Conservation (phyloP, 768 basidiomycete genomes). For the Collybia sp. region DNA sequence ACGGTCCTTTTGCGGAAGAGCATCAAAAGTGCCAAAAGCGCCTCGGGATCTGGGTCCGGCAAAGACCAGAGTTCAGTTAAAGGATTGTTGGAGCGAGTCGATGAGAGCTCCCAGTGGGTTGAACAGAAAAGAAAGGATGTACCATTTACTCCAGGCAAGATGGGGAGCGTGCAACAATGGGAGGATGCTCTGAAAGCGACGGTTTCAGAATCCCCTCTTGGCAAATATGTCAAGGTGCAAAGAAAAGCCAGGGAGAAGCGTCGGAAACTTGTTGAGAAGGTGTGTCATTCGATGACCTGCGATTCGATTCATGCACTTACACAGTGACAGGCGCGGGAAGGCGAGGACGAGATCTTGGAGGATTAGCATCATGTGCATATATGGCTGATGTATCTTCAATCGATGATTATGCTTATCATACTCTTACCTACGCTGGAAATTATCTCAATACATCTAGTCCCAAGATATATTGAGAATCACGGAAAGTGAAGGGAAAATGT, state of each 20-base stretch:
- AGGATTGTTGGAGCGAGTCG: constrained; percentile 78
- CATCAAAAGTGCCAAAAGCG: constrained; percentile 56
- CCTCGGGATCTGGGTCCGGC: constrained; percentile 22
- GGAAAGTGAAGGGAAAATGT: too few species aligned
- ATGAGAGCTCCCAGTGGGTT: constrained; percentile 79
- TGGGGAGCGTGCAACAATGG: constrained; percentile 71
- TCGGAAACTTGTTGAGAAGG: constrained; percentile 71
- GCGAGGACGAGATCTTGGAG: constrained; percentile 67
- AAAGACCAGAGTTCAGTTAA: constrained; percentile 69
- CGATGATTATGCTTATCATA: too few species aligned
- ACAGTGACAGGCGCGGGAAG: constrained; percentile 55
- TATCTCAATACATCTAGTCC: too few species aligned
- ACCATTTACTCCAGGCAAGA: constrained; percentile 68
- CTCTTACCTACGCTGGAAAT: too few species aligned
- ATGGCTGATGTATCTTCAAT: too few species aligned
- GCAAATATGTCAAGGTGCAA: constrained; percentile 77
- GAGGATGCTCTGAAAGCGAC: constrained; percentile 52
- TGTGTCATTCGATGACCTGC: constrained; percentile 16
- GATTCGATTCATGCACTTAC: constrained; percentile 8
- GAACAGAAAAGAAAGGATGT: constrained; percentile 67
- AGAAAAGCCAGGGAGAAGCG: constrained; percentile 77
- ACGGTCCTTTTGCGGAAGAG: constrained; percentile 66
- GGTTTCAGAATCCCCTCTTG: constrained; percentile 70
- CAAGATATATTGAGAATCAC: too few species aligned
- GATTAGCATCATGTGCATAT: constrained; percentile 13